A percentile compares a stretch with the other conserved stretches of the same genome.
phyloP scores from a whole-genome alignment of 1,284 basidiomycete species.

The Rhodotorula sp. region DNA sequence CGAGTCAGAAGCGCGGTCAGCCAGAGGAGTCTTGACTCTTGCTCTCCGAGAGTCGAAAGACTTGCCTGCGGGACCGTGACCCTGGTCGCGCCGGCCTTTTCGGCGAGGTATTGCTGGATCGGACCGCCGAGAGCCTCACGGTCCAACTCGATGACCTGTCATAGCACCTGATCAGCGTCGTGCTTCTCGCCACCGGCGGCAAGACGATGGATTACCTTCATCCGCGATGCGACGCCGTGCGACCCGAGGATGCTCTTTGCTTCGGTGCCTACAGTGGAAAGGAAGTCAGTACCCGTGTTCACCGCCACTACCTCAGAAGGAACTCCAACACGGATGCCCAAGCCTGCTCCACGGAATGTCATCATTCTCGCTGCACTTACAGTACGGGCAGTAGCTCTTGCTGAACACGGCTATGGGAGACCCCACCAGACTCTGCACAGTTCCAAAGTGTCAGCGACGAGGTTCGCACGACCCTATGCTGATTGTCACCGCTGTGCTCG shows the following conservation, averaged over 20 bases:
- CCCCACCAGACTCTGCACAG: constrained; percentile 9
- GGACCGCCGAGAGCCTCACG: constrained; percentile 21
- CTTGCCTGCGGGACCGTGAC: constrained; percentile 40
- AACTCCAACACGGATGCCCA: no score
- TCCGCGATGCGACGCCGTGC: constrained; percentile 10
- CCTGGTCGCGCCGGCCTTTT: constrained; percentile 9
- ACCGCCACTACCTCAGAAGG: no score
- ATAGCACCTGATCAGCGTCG: neutral
- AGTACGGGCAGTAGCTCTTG: constrained; percentile 38
- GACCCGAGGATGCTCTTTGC: constrained; percentile 21
- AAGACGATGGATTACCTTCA: no score
- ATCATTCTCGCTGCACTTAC: neutral
- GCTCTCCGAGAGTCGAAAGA: neutral
- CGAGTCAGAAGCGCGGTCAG: neutral
- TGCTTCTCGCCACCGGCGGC: no score
- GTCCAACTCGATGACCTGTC: constrained; percentile 34
- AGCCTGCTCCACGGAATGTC: neutral
- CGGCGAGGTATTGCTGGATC: constrained; percentile 35
- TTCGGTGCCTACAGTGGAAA: neutral
- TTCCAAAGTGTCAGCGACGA: neutral
- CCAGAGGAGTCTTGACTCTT: no score
- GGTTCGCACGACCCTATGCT: neutral
- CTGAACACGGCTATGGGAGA: constrained; percentile 25
- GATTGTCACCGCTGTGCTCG: neutral
- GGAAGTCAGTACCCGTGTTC: no score